A percentile compares a stretch with the other conserved stretches of the same genome.
These are phyloP conservation scores for Coemansia sp. DNA, from an alignment of 192 early-diverging fungal species.

Conservation along the genomic window DNA sequence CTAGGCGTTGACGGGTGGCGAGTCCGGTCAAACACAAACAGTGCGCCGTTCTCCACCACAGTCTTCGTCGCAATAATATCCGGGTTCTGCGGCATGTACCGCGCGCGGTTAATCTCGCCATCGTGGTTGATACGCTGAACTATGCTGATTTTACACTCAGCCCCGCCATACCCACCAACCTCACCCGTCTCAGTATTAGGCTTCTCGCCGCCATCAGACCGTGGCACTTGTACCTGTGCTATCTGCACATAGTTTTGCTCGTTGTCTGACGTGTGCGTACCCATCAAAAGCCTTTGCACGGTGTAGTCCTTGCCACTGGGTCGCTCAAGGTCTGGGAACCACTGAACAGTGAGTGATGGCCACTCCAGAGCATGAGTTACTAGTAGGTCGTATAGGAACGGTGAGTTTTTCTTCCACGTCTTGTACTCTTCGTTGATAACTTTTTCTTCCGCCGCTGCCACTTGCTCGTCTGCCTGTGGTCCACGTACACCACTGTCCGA, in stretches of 20 bases:
- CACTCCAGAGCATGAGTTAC: conserved; percentile 98
- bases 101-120: conserved; percentile 96
- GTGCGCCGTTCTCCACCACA: conserved; percentile 73
- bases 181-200: conserved; percentile 77
- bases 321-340: conserved; percentile 93
- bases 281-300: conserved; percentile 85
- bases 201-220: conserved; percentile 60
- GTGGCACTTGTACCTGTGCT: conserved; percentile 84
- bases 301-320: conserved; percentile 90
- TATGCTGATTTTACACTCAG: conserved; percentile 82
- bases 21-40: conserved; percentile 96
- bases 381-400: conserved; percentile 97
- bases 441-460: conserved; percentile 59
- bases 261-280: conserved; percentile 95
- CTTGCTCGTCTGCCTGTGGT: conserved; percentile 38
- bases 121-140: conserved; percentile 94
- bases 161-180: conserved; percentile 76
- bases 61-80: conserved; percentile 96
- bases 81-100: conserved; percentile 95
- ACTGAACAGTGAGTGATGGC: conserved; percentile 97
- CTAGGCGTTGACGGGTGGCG: conserved; percentile 78
- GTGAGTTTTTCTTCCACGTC: conserved; percentile 99
- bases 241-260: conserved; percentile 98
- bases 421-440: conserved; percentile 97
- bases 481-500: conserved; percentile 30